phyloP scores from a whole-genome alignment of 495 filamentous ascomycete species.

The Penicillium atrosanguineum region DNA sequence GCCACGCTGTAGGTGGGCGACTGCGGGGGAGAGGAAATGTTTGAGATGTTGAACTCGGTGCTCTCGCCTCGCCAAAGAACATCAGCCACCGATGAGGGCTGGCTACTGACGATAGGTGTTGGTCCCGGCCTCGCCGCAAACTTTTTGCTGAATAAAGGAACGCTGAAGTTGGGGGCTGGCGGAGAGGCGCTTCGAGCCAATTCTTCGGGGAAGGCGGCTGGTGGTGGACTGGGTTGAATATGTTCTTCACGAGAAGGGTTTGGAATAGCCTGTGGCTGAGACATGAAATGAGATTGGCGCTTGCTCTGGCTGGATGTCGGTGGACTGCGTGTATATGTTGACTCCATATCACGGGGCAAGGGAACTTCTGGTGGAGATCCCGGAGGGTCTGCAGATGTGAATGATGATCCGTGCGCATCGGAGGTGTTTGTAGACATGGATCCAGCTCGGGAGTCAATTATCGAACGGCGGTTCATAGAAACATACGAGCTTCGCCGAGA shows the following conservation, averaged over 20 bases:
- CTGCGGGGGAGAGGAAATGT: constrained; percentile 37
- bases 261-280: constrained; percentile 7
- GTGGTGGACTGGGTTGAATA: constrained; percentile 19
- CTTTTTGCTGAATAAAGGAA: constrained; percentile 49
- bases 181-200: constrained; percentile 36
- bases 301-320: constrained; percentile 24
- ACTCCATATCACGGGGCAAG: constrained; percentile 11
- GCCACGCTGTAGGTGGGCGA: constrained; percentile 35
- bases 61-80: constrained; percentile 19
- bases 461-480: constrained; percentile 30
- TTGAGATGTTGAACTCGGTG: constrained; percentile 21
- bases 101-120: constrained; percentile 15
- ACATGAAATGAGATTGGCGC: constrained; percentile 26
- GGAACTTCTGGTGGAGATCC: constrained; percentile 20
- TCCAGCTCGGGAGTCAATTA: constrained; percentile 32
- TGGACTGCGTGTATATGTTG: constrained; percentile 19
- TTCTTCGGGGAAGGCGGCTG: constrained; percentile 30
- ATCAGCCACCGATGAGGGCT: constrained; percentile 14
- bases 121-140: constrained; percentile 29
- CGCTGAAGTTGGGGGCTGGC: constrained; percentile 51
- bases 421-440: constrained; percentile 20
- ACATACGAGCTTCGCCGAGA: constrained; percentile 32
- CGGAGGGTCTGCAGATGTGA: constrained; percentile 15
- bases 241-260: constrained; percentile 3
- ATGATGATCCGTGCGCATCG: constrained; percentile 15